Evolutionary conservation across 345 rosid species (phyloP).

Genomic region (Bretschneidera sinensis): DNA sequence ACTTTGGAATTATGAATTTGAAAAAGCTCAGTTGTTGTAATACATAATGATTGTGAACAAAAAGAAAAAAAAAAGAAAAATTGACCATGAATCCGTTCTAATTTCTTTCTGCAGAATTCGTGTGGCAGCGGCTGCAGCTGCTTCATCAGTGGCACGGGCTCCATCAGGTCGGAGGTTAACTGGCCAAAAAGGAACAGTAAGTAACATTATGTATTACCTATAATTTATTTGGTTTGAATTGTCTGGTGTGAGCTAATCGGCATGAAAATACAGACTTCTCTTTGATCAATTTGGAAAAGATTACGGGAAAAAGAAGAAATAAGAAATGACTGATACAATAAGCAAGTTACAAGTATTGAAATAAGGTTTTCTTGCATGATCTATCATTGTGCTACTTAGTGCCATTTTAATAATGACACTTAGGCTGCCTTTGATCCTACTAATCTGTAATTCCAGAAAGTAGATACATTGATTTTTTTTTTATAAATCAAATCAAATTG

Average conservation of each 20-base stretch:
- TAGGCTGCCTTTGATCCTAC: too few relatives aligned
- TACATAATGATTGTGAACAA: background rate
- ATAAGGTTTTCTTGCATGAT: background rate
- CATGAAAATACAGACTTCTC: background rate
- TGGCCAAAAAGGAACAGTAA: slow-evolving; percentile 51
- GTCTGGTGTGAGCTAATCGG: too few relatives aligned
- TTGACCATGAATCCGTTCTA: slow-evolving; percentile 1
- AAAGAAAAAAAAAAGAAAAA: background rate
- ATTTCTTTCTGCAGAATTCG: slow-evolving; percentile 59
- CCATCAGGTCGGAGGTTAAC: slow-evolving; percentile 77
- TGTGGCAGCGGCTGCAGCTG: slow-evolving; percentile 97
- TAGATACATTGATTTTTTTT: too few relatives aligned
- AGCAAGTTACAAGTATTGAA: background rate
- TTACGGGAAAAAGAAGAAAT: background rate
- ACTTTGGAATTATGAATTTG: background rate
- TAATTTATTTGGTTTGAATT: background rate
- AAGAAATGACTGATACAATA: background rate
- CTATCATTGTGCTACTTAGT: background rate
- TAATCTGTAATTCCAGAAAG: too few relatives aligned
- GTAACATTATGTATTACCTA: slow-evolving; percentile 10
- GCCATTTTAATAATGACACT: background rate
- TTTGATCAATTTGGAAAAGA: background rate
- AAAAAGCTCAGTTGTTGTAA: background rate
- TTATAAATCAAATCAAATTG: too few relatives aligned
- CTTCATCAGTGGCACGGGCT: slow-evolving; percentile 78